Evolutionary conservation across 1,139 yeast genomes (phyloP).

Genomic region (Kodamaea anthophila): DNA sequence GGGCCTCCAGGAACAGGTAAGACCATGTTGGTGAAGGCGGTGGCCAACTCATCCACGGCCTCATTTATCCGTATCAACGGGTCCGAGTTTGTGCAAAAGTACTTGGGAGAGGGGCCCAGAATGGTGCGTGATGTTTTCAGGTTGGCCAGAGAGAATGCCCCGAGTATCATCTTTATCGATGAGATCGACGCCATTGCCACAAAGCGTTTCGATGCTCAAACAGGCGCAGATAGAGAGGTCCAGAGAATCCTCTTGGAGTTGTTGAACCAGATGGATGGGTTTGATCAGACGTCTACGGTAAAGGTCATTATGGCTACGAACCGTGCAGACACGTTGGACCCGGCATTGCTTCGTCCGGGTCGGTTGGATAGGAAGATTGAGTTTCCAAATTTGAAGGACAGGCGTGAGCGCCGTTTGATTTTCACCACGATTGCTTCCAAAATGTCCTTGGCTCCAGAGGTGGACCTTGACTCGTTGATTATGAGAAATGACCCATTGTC

Average conservation of each 20-base stretch:
- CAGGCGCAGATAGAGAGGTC: conserved; percentile 99
- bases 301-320: conserved; percentile 99
- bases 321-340: conserved; percentile 96
- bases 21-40: conserved; percentile 94
- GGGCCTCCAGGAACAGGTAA: conserved; percentile 99
- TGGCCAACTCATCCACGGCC: conserved; percentile 96
- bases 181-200: conserved; percentile 93
- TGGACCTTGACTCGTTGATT: conserved; percentile 88
- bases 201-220: conserved; percentile 97
- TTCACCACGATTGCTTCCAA: conserved; percentile 94
- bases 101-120: conserved; percentile 98
- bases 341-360: conserved; percentile 95
- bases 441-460: conserved; percentile 98
- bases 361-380: conserved; percentile 97
- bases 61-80: conserved; percentile 96
- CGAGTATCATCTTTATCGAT: conserved; percentile 92
- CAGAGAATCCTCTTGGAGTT: conserved; percentile 95
- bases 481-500: conserved; percentile 94
- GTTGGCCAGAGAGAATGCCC: conserved; percentile 94
- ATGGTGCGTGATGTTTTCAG: conserved; percentile 98
- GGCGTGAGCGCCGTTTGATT: conserved; percentile 95
- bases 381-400: conserved; percentile 89
- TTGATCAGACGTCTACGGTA: conserved; percentile 91
- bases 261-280: conserved; percentile 98
- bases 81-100: conserved; percentile 92